Evolutionary conservation across 306 rosid species (phyloP).

Genomic region (Vigna mungo): DNA sequence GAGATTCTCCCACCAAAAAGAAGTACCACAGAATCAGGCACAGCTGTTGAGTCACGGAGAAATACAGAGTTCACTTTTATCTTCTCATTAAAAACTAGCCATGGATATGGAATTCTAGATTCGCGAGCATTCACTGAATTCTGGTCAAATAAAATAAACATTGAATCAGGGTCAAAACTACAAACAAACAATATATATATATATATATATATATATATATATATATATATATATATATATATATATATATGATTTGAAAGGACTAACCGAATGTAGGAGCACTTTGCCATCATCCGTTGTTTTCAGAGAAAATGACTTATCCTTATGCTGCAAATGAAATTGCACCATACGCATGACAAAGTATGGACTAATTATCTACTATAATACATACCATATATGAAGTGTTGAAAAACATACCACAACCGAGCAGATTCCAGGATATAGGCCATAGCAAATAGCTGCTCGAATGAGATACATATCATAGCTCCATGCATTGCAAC

Average conservation of each 20-base stretch:
- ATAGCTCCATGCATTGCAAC: conserved; percentile 69
- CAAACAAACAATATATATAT: background rate
- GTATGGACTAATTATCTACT: conserved; percentile 7
- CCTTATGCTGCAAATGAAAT: conserved; percentile 75
- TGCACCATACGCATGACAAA: conserved; percentile 29
- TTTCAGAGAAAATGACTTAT: conserved; percentile 84
- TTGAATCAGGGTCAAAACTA: conserved; percentile 16
- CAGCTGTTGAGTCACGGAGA: conserved; percentile 95
- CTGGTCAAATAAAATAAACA: conserved; percentile 54
- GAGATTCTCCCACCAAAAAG: conserved; percentile 87
- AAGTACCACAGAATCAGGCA: conserved; percentile 82
- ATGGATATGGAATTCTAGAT: conserved; percentile 85
- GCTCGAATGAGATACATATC: conserved; percentile 79
- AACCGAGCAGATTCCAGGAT: conserved; percentile 94
- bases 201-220: no score
- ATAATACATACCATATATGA: background rate
- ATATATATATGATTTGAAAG: background rate
- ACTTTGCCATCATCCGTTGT: conserved; percentile 99
- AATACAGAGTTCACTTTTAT: conserved; percentile 96
- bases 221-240: no score
- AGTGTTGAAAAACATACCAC: conserved; percentile 62
- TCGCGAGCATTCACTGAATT: conserved; percentile 95
- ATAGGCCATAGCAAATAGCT: conserved; percentile 87
- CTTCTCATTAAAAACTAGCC: conserved; percentile 96
- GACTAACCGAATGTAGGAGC: conserved; percentile 77